Percentiles rank a stretch among this genome's conserved stretches.
phyloP scores from a whole-genome alignment of 1,284 basidiomycete genomes.

The Porphyrellus sp. region DNA sequence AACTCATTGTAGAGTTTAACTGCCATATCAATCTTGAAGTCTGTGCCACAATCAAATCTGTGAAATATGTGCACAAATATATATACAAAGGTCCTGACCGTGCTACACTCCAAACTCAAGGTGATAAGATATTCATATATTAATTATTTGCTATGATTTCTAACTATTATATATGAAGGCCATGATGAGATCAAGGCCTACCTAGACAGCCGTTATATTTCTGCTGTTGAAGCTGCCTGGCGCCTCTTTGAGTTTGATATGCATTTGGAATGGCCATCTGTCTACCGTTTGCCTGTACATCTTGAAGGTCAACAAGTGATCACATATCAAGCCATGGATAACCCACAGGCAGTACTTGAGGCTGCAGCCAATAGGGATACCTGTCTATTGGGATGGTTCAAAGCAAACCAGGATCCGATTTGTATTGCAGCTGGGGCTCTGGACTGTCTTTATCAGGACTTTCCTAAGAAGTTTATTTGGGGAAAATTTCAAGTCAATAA shows the following conservation, averaged over 20 bases:
- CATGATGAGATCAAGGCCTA: constrained; percentile 15
- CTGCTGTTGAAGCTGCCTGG: background rate
- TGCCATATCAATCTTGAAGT: constrained; percentile 51
- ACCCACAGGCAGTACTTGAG: background rate
- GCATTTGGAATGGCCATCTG: constrained; percentile 16
- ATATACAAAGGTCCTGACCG: constrained; percentile 42
- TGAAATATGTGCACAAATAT: constrained; percentile 39
- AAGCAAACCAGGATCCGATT: constrained; percentile 34
- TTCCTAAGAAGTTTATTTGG: constrained; percentile 34
- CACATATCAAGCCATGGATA: background rate
- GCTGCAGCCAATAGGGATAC: background rate
- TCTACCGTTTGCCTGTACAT: constrained; percentile 14
- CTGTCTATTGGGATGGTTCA: constrained; percentile 39
- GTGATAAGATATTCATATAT: background rate
- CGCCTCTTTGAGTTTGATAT: constrained; percentile 19
- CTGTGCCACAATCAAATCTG: constrained; percentile 26
- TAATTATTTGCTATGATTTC: background rate
- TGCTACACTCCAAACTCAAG: constrained; percentile 20
- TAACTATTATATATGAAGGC: background rate
- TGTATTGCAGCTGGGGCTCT: constrained; percentile 29
- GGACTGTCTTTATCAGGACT: constrained; percentile 40
- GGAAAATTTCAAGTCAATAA: background rate
- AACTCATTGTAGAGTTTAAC: constrained; percentile 24
- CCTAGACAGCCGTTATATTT: constrained; percentile 20
- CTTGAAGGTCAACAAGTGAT: constrained; percentile 31